phyloP scores from a whole-genome alignment of 176 grass and related monocot genomes.

The Metroxylon sagu region DNA sequence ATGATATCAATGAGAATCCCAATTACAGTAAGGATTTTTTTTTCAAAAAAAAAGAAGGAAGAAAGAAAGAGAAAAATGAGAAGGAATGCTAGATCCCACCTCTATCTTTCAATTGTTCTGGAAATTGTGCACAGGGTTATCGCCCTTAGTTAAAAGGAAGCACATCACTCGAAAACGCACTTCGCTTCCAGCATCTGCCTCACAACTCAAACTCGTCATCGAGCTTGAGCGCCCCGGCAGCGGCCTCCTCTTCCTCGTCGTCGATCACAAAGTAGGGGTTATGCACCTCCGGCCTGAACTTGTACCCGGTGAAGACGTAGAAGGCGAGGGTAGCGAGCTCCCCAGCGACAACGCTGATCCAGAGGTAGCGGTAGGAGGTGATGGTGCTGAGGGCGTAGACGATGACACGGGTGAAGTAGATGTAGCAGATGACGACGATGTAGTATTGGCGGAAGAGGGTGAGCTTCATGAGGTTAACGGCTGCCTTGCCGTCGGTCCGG shows the following conservation, averaged over 20 bases:
- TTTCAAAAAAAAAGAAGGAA: no score
- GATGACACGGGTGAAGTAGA: conserved; percentile 3
- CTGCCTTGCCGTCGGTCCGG: conserved; percentile 6
- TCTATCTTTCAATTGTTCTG: no score
- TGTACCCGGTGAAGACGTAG: conserved; percentile 6
- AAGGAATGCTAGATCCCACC: no score
- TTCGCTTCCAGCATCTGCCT: no score
- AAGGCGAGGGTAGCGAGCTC: conserved; percentile 5
- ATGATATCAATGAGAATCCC: no score
- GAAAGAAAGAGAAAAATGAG: no score
- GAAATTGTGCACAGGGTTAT: no score
- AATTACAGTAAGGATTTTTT: no score
- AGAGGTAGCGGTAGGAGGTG: conserved; percentile 5
- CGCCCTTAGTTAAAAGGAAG: no score
- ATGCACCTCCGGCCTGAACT: not conserved
- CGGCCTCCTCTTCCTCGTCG: not conserved
- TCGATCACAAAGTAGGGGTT: conserved; percentile 10
- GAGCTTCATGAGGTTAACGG: conserved; percentile 9
- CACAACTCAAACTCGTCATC: no score
- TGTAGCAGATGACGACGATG: conserved; percentile 12
- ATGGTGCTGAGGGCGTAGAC: conserved; percentile 7
- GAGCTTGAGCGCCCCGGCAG: no score
- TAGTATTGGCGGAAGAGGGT: conserved; percentile 13
- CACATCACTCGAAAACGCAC: no score
- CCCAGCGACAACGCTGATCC: conserved; percentile 8